A percentile compares a stretch with the other conserved stretches of the same genome.
phyloP scores from a whole-genome alignment of 2,329 filamentous ascomycete genomes.

The Hawksworthiomyces lignivorus region DNA sequence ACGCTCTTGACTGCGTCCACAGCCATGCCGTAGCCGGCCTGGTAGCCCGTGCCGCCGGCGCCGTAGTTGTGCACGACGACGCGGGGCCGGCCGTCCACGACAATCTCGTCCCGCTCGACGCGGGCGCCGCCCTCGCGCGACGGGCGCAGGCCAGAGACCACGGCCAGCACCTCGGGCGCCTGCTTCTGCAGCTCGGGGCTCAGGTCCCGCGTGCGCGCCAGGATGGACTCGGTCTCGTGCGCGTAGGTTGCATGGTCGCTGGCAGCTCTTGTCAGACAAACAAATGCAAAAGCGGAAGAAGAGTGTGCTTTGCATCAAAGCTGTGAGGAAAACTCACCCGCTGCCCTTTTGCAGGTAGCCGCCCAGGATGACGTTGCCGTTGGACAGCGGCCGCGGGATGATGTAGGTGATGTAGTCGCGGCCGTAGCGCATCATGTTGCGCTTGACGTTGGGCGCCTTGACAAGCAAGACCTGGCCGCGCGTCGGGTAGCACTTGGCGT shows the following conservation, averaged over 20 bases:
- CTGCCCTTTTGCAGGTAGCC: slow-evolving; percentile 32
- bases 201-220: slow-evolving; percentile 26
- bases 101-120: slow-evolving; percentile 26
- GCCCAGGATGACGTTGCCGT: slow-evolving; percentile 29
- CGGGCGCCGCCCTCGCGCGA: slow-evolving; percentile 34
- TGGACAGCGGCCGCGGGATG: slow-evolving; percentile 29
- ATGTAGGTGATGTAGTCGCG: slow-evolving; percentile 33
- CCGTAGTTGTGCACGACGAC: slow-evolving; percentile 35
- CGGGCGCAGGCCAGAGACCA: slow-evolving; percentile 25
- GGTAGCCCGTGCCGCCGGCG: slow-evolving; percentile 37
- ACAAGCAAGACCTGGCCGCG: slow-evolving; percentile 31
- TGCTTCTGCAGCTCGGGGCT: slow-evolving; percentile 21
- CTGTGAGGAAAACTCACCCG: not conserved
- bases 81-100: slow-evolving; percentile 18
- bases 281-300: too few species aligned
- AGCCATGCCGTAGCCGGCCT: slow-evolving; percentile 35
- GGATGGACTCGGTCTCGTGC: slow-evolving; percentile 29
- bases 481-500: slow-evolving; percentile 32
- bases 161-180: slow-evolving; percentile 25
- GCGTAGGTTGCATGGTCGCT: slow-evolving; percentile 27
- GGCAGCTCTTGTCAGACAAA: too few species aligned
- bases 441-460: slow-evolving; percentile 24
- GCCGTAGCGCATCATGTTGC: slow-evolving; percentile 32
- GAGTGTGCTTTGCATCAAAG: too few species aligned
- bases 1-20: slow-evolving; percentile 25